phyloP scores from a whole-genome alignment of 2,329 filamentous ascomycete species.

The Beauveria sp. region DNA sequence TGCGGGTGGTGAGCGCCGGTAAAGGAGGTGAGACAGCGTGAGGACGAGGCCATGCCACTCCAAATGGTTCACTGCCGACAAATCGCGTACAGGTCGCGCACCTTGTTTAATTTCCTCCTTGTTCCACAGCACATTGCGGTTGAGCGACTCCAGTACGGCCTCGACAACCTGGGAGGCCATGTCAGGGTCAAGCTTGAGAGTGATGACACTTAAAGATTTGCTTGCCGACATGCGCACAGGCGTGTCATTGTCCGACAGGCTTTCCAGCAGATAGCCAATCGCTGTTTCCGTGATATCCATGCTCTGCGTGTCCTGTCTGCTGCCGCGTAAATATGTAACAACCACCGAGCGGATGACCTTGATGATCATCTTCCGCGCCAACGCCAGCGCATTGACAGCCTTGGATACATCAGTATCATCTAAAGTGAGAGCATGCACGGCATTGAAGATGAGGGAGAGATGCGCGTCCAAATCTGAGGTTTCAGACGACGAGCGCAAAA shows the following conservation, averaged over 20 bases:
- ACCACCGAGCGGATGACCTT: slow-evolving; percentile 76
- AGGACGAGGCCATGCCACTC: slow-evolving; percentile 91
- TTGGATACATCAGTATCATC: slow-evolving; percentile 40
- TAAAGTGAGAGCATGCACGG: slow-evolving; percentile 52
- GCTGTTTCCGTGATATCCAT: slow-evolving; percentile 65
- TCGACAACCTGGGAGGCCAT: slow-evolving; percentile 86
- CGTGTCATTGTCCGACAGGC: slow-evolving; percentile 79
- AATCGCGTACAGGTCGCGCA: slow-evolving; percentile 41
- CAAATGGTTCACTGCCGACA: slow-evolving; percentile 70
- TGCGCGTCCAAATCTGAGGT: slow-evolving; percentile 66
- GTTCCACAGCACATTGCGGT: slow-evolving; percentile 48
- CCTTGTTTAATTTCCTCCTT: slow-evolving; percentile 28
- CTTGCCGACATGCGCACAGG: slow-evolving; percentile 85
- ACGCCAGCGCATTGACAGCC: slow-evolving; percentile 60
- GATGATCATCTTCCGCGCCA: slow-evolving; percentile 73
- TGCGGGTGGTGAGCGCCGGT: slow-evolving; percentile 71
- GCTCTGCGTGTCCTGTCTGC: slow-evolving; percentile 31
- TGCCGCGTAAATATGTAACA: slow-evolving; percentile 54
- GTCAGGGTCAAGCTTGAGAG: slow-evolving; percentile 67
- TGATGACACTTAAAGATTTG: slow-evolving; percentile 84
- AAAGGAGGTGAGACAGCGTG: slow-evolving; percentile 78
- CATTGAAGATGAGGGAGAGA: slow-evolving; percentile 57
- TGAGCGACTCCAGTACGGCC: slow-evolving; percentile 67
- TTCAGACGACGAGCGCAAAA: slow-evolving; percentile 62
- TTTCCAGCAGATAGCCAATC: slow-evolving; percentile 73